Evolutionary conservation across 2,329 filamentous ascomycete species (phyloP).

Genomic region (Metarhizium rileyi): DNA sequence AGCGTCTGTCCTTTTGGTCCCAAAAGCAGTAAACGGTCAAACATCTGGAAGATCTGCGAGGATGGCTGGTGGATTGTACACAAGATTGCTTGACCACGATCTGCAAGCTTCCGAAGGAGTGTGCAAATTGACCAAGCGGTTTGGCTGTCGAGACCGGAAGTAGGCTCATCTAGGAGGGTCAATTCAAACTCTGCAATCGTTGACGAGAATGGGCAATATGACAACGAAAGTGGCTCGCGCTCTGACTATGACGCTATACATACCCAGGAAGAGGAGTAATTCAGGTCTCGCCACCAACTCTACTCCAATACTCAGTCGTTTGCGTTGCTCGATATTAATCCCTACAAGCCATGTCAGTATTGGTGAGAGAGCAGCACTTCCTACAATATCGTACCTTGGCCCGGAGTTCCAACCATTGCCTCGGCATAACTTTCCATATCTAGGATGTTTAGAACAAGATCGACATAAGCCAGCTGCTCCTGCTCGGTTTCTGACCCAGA

Average conservation of each 20-base stretch:
- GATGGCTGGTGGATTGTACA: slow-evolving; percentile 43
- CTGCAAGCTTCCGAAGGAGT: slow-evolving; percentile 56
- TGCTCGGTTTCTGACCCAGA: slow-evolving; percentile 52
- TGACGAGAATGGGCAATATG: too few species aligned
- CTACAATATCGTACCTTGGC: too few species aligned
- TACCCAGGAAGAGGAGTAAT: slow-evolving; percentile 41
- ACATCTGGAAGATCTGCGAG: slow-evolving; percentile 29
- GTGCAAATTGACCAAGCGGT: slow-evolving; percentile 64
- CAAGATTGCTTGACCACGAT: slow-evolving; percentile 36
- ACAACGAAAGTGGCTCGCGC: too few species aligned
- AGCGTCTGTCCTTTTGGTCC: slow-evolving; percentile 28
- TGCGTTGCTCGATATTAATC: slow-evolving; percentile 41
- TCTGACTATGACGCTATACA: too few species aligned
- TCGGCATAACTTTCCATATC: slow-evolving; percentile 45
- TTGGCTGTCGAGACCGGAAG: slow-evolving; percentile 46
- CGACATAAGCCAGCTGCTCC: slow-evolving; percentile 71
- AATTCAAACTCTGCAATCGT: too few species aligned
- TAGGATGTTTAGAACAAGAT: slow-evolving; percentile 27
- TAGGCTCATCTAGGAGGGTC: slow-evolving; percentile 47
- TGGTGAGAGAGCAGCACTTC: too few species aligned
- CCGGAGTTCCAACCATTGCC: slow-evolving; percentile 37
- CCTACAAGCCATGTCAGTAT: too few species aligned
- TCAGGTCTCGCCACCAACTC: slow-evolving; percentile 34
- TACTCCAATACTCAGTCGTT: slow-evolving; percentile 41
- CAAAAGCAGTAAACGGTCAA: slow-evolving; percentile 48